Base-by-base conservation (phyloP, 2,329 filamentous ascomycete species). In the Phialophora macrospora region DNA sequence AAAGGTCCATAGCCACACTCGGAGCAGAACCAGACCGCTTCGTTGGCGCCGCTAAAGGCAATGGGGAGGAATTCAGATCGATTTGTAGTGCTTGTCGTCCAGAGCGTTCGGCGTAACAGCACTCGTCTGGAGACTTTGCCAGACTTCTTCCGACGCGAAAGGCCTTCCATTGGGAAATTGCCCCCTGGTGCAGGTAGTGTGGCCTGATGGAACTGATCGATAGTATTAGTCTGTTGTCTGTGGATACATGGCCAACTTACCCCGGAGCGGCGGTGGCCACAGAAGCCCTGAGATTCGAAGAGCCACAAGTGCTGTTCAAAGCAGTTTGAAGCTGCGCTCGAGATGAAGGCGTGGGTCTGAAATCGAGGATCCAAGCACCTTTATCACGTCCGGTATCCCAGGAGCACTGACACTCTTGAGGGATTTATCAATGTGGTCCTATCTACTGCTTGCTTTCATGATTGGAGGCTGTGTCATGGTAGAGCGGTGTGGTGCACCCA, bases 11-110 rank as follows among this genome's bases (percentile, higher is more conserved):
- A 7, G 11, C n/a, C 5, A 14, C 62, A 64, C 0, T 60, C 2
- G 34, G 48, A 60, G 49, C 62, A 64, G 34, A 38, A 64, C 62
- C 62, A 64, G n/a, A 64, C 62, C 38, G 38, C 5, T 8, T 3
- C 38, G 38, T 44, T n/a, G 38, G 38, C 17, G 38, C 38, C 38
- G 38, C 38, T 20, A 1, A 44, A n/a, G 14, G 38, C 38, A 44
- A 44, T 44, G 38, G 38, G 38, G 38, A 44, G 38, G 14, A 44
- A n/a, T 44, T 20, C 17, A 44, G 17, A 44, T 3, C 38, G 38
- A n/a, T n/a, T n/a, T 44, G 11, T 44, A 20, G 17, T 7, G 14
- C 17, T n/a, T n/a, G 38, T 44, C 38, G 2, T 44, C 14, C 38
- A 44, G 38, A 44, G 38, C 5, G 17, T n/a, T 17, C 14, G 38